phyloP scores from a whole-genome alignment of 768 basidiomycete species.

The Amanita pallidorosea region DNA sequence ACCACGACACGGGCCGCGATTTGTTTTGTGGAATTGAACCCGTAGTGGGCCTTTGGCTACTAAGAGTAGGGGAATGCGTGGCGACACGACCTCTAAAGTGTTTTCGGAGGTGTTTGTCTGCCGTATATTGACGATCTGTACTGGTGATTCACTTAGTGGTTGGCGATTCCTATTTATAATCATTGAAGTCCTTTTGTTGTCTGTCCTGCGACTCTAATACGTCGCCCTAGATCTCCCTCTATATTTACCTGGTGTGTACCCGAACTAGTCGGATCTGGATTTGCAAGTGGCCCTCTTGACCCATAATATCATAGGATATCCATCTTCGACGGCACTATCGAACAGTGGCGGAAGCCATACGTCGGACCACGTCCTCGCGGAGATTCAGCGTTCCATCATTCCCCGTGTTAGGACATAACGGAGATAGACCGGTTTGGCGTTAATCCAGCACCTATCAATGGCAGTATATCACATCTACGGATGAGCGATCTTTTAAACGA shows the following conservation, averaged over 20 bases:
- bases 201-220: neutral
- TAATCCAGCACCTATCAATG: constrained; percentile 8
- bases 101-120: neutral
- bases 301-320: neutral
- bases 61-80: neutral
- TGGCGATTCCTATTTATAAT: constrained; percentile 10
- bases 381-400: neutral
- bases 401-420: constrained; percentile 8
- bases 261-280: too few relatives aligned
- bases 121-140: neutral
- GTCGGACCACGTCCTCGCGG: neutral
- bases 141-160: neutral
- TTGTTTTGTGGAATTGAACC: neutral
- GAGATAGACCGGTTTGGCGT: constrained; percentile 6
- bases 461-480: neutral
- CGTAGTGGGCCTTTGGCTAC: neutral
- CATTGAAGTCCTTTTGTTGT: constrained; percentile 6
- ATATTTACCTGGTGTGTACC: neutral
- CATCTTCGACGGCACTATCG: constrained; percentile 3
- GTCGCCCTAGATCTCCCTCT: neutral
- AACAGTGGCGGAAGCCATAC: neutral
- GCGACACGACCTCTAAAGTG: neutral
- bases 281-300: neutral
- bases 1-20: neutral
- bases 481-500: neutral